Base-by-base conservation (phyloP, 495 filamentous ascomycete species). In the Umbilicaria muhlenbergii region DNA sequence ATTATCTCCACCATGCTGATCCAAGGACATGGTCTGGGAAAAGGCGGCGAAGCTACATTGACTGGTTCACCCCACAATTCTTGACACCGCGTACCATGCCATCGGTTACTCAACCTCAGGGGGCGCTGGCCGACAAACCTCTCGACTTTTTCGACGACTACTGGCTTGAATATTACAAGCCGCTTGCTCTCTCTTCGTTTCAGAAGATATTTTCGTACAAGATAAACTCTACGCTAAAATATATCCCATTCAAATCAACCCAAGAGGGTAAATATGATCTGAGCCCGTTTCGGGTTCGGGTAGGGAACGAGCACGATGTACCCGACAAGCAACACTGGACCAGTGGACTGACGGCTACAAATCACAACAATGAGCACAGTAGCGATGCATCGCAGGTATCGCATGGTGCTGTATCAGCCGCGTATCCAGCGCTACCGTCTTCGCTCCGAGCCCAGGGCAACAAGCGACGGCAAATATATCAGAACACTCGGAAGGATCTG, bases 111-210 rank as follows among this genome's bases (percentile, higher is more conserved):
- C 47, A 62, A 13, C 67, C 70, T n/a, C 66, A 64, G 36, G 51
- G 53, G 17, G 47, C 64, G 16, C 53, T 62, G 28, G 60, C 62
- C 3, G 63, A 63, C 32, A 78, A 78, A 32, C 67, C 75, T 3
- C 61, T 89, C 13, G 69, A 71, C 4, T 77, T 72, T 38, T 86
- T 84, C 47, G 91, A 98, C 51, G 89, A 96, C 54, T 96, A 92
- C 59, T 98, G 92, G 92, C 68, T 89, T n/a, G 91, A 96, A 51
- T 95, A 94, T 56, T 98, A 98, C 58, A 78, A 86, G 8, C 92
- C 91, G 1, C 70, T 81, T 12, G 79, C 81, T 0, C 58, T 96
- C 5, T 91, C 88, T 0, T 86, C 85, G 0, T 83, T 95, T 46
- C 66, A 71, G 8, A 96, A 94, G 60, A 78, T 94, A 50, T 94